phyloP scores from a whole-genome alignment of 2,329 filamentous ascomycete species.

The Scleromitrula shiraiana region DNA sequence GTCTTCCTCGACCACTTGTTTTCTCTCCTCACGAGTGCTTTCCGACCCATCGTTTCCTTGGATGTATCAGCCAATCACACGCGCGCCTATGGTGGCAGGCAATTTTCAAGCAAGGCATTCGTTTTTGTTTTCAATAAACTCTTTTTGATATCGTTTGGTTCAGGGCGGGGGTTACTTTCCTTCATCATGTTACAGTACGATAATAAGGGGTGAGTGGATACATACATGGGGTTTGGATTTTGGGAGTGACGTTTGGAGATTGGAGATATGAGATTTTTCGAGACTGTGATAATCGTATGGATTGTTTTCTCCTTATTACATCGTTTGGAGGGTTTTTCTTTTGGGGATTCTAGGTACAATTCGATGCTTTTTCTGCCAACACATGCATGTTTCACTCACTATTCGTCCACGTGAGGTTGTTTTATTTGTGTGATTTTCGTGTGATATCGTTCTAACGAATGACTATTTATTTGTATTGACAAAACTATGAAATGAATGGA shows the following conservation, averaged over 20 bases:
- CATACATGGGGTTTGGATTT: not conserved
- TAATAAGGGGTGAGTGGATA: not conserved
- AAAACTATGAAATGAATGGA: not conserved
- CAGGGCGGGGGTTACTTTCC: not conserved
- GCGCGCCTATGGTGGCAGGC: not conserved
- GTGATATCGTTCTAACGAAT: not conserved
- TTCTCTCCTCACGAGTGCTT: not conserved
- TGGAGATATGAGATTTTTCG: not conserved
- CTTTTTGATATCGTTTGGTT: not conserved
- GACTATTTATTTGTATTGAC: not conserved
- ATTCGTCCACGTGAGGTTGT: constrained; percentile 1
- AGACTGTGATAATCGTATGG: constrained; percentile 5
- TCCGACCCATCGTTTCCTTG: not conserved
- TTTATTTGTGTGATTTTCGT: constrained; percentile 5
- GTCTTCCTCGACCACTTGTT: not conserved
- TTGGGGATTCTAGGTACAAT: constrained; percentile 21
- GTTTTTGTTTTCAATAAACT: not conserved
- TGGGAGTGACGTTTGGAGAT: not conserved
- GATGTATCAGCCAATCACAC: too few relatives aligned
- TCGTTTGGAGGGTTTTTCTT: constrained; percentile 7
- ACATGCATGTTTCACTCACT: constrained; percentile 3
- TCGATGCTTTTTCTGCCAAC: constrained; percentile 19
- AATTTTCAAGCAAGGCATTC: not conserved
- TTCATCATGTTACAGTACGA: not conserved
- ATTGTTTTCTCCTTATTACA: constrained; percentile 5